phyloP scores from a whole-genome alignment of 441 rosid species.

The Syzygium syzygioides region DNA sequence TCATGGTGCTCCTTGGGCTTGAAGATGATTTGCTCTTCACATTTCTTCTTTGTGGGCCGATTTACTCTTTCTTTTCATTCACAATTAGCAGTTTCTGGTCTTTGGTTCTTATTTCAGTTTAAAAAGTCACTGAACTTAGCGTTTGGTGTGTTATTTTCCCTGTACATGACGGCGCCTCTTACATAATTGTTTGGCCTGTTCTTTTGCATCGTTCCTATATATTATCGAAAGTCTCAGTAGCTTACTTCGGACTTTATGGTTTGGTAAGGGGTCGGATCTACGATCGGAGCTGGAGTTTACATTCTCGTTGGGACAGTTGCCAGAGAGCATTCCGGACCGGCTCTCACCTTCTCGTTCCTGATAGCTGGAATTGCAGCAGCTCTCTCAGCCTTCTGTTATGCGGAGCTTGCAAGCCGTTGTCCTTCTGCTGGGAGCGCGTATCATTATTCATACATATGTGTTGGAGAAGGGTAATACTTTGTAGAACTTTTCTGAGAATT shows the following conservation, averaged over 20 bases:
- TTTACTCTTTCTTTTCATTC: background rate
- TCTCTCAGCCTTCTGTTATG: constrained; percentile 95
- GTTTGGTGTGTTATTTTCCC: background rate
- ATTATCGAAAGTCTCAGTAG: background rate
- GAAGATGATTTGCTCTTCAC: background rate
- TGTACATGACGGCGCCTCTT: background rate
- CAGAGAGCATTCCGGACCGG: constrained; percentile 96
- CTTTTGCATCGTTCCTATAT: background rate
- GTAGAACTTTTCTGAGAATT: background rate
- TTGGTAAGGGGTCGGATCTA: constrained; percentile 82
- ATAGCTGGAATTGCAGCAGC: constrained; percentile 95
- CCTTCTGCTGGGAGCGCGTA: constrained; percentile 99
- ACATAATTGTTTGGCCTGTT: background rate
- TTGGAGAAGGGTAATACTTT: constrained; percentile 85
- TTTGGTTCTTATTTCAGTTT: background rate
- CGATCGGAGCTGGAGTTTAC: constrained; percentile 98
- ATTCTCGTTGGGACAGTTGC: constrained; percentile 98
- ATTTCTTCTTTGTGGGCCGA: background rate
- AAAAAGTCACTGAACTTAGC: background rate
- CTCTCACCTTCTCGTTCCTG: constrained; percentile 77
- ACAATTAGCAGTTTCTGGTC: background rate
- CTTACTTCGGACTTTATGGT: background rate
- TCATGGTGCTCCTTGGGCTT: background rate
- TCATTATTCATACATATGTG: constrained; percentile 92
- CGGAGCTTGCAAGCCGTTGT: constrained; percentile 93